Evolutionary conservation across 116 monocot genomes (phyloP).

Genomic region (Thalassia testudinum): DNA sequence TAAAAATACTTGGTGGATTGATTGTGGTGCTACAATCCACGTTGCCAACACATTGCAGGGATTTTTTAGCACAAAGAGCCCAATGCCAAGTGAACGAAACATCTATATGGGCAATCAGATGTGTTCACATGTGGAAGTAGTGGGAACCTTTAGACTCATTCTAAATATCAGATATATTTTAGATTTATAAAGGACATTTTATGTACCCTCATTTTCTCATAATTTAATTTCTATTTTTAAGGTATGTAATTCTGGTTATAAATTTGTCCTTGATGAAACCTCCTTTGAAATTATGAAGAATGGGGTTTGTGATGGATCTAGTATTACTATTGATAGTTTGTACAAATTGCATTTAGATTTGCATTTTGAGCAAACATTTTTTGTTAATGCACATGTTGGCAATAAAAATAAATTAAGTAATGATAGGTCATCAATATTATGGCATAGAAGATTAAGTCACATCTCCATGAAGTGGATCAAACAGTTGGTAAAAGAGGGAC

Average conservation of each 20-base stretch:
- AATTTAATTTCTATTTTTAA: background rate
- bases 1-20: too few species aligned
- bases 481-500: background rate
- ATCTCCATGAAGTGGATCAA: conserved; percentile 6
- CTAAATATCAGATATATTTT: background rate
- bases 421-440: conserved; percentile 11
- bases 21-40: too few species aligned
- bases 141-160: too few species aligned
- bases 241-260: background rate
- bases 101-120: too few species aligned
- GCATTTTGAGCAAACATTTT: background rate
- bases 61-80: too few species aligned
- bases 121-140: too few species aligned
- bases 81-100: too few species aligned
- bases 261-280: background rate
- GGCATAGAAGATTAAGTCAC: conserved; percentile 5
- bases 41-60: too few species aligned
- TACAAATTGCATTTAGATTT: background rate
- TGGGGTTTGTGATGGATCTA: background rate
- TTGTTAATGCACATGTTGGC: background rate
- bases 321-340: background rate
- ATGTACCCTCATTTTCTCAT: background rate
- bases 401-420: too few species aligned
- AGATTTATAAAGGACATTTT: background rate
- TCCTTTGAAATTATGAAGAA: background rate